Percentiles rank a stretch among this genome's conserved stretches.
phyloP scores from a whole-genome alignment of 148 eudicot species.

The Diospyros lotus region DNA sequence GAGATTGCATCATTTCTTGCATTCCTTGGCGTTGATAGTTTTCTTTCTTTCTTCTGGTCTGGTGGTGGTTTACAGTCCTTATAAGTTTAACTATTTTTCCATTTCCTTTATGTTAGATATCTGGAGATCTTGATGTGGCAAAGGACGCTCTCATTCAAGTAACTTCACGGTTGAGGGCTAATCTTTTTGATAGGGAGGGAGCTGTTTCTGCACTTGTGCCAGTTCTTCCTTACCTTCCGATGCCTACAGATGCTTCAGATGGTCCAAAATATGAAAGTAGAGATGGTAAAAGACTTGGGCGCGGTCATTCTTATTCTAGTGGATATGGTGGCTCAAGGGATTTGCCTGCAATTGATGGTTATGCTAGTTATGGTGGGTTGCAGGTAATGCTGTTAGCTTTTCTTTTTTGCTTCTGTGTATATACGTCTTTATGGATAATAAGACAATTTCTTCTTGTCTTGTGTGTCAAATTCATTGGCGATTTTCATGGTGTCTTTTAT shows the following conservation, averaged over 20 bases:
- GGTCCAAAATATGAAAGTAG: slow-evolving; percentile 63
- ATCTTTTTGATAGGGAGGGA: slow-evolving; percentile 92
- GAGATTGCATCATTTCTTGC: not conserved
- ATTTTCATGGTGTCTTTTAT: not conserved
- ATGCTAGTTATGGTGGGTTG: slow-evolving; percentile 66
- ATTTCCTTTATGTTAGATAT: slow-evolving; percentile 42
- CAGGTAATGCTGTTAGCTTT: slow-evolving; percentile 41
- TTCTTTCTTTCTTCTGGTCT: no score
- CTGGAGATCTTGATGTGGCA: slow-evolving; percentile 84
- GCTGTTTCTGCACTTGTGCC: slow-evolving; percentile 65
- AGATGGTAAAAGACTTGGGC: slow-evolving; percentile 70
- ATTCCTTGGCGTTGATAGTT: not conserved
- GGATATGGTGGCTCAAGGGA: slow-evolving; percentile 71
- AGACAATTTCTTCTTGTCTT: not conserved
- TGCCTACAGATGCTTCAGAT: slow-evolving; percentile 60
- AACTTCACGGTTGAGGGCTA: slow-evolving; percentile 76
- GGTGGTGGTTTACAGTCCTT: no score
- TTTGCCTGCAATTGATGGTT: slow-evolving; percentile 58
- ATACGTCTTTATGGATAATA: not conserved
- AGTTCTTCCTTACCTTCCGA: slow-evolving; percentile 83
- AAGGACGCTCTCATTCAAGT: slow-evolving; percentile 86
- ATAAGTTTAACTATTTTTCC: not conserved
- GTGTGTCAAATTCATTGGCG: not conserved
- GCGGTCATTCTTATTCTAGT: slow-evolving; percentile 71
- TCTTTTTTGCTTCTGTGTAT: not conserved